A percentile compares a stretch with the other conserved stretches of the same genome.
These are phyloP conservation scores for Physcomitrium patens DNA, from an alignment of 225 moss, liverwort and hornwort species.

Conservation along the genomic window DNA sequence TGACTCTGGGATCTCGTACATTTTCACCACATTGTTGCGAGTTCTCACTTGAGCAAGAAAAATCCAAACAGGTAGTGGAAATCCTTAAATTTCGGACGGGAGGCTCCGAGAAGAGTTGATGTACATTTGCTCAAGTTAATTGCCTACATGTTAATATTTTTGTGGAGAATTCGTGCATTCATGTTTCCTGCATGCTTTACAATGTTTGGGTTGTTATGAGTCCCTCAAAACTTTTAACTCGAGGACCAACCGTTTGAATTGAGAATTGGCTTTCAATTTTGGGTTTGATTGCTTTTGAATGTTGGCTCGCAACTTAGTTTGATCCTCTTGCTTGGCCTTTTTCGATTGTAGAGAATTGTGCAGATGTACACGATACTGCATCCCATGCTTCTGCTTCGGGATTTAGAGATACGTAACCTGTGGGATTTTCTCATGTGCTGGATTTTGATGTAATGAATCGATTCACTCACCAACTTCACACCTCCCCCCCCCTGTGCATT, in stretches of 20 bases:
- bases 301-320: neutral
- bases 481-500: neutral
- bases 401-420: slow-evolving; percentile 32
- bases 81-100: slow-evolving; percentile 11
- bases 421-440: slow-evolving; percentile 25
- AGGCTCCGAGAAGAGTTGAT: slow-evolving; percentile 8
- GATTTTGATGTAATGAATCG: slow-evolving; percentile 18
- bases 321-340: slow-evolving; percentile 26
- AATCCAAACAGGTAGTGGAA: slow-evolving; percentile 23
- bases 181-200: neutral
- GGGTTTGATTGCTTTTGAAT: neutral
- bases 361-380: slow-evolving; percentile 26
- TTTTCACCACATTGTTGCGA: neutral
- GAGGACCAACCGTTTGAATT: neutral
- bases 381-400: slow-evolving; percentile 10
- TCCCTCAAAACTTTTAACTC: slow-evolving; percentile 25
- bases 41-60: slow-evolving; percentile 5
- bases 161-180: slow-evolving; percentile 6
- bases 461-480: slow-evolving; percentile 16
- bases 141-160: slow-evolving; percentile 15
- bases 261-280: slow-evolving; percentile 14
- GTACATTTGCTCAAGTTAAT: slow-evolving; percentile 1
- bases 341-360: slow-evolving; percentile 9
- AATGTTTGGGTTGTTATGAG: slow-evolving; percentile 22
- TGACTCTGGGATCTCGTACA: neutral